Evolutionary conservation across 1,139 yeast species (phyloP).

Genomic region (Magnusiomyces sp.): DNA sequence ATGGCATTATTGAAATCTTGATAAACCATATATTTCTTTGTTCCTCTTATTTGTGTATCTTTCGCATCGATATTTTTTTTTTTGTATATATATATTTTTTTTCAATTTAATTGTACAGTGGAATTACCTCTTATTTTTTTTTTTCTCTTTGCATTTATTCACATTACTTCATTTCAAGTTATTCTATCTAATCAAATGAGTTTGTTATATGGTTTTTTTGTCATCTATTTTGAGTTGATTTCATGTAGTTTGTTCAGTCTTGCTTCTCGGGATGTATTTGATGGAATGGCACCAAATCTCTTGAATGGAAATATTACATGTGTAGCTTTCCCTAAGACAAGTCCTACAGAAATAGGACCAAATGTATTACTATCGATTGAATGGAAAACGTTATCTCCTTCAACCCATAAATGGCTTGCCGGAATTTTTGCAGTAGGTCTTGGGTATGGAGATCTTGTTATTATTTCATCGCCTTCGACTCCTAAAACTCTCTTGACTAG

Average conservation of each 20-base stretch:
- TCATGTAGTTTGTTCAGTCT: slow-evolving; percentile 13
- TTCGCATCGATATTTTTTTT: no score
- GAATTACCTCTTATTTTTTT: no score
- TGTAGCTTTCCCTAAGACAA: slow-evolving; percentile 66
- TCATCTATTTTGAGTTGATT: slow-evolving; percentile 1
- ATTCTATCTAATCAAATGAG: no score
- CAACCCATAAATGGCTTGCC: slow-evolving; percentile 83
- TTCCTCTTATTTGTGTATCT: no score
- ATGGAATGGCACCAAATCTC: slow-evolving; percentile 35
- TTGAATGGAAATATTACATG: slow-evolving; percentile 59
- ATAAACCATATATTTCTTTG: no score
- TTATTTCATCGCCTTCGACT: slow-evolving; percentile 57
- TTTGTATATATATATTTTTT: no score
- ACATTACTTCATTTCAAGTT: not conserved
- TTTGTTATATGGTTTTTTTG: no score
- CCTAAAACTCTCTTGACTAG: slow-evolving; percentile 75
- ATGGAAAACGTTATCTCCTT: slow-evolving; percentile 76
- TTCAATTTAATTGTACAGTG: no score
- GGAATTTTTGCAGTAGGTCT: slow-evolving; percentile 55
- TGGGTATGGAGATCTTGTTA: slow-evolving; percentile 60
- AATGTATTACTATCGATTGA: slow-evolving; percentile 76
- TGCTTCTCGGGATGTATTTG: slow-evolving; percentile 29
- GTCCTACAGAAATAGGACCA: slow-evolving; percentile 77
- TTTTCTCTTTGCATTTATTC: not conserved
- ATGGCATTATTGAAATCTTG: no score